These are phyloP conservation scores for Talaromyces sp. DNA, from an alignment of 2,329 filamentous ascomycete species.

Conservation along the genomic window DNA sequence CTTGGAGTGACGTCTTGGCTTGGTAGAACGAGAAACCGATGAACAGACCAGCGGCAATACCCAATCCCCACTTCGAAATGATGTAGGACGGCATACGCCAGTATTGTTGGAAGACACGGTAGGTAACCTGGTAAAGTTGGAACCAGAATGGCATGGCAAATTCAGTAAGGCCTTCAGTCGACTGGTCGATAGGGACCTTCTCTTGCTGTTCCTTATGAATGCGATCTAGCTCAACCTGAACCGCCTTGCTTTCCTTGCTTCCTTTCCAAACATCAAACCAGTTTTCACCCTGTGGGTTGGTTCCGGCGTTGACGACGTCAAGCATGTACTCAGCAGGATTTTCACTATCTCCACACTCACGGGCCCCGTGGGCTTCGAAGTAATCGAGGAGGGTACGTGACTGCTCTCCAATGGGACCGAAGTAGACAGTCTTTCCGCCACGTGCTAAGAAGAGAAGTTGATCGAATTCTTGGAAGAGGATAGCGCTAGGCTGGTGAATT, in stretches of 20 bases:
- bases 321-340: conserved; percentile 79
- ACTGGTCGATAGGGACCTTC: conserved; percentile 24
- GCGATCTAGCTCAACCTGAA: conserved; percentile 60
- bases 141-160: conserved; percentile 72
- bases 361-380: conserved; percentile 65
- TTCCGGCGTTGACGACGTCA: conserved; percentile 51
- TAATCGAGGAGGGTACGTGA: conserved; percentile 60
- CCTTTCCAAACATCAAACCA: conserved; percentile 66
- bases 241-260: conserved; percentile 56
- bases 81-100: conserved; percentile 86
- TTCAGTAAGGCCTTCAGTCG: conserved; percentile 63
- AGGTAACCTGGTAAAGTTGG: conserved; percentile 68
- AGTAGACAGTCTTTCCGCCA: conserved; percentile 66
- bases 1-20: conserved; percentile 71
- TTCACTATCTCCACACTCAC: conserved; percentile 60
- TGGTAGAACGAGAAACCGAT: conserved; percentile 81
- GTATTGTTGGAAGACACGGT: conserved; percentile 83
- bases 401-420: conserved; percentile 62
- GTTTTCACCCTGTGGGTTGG: conserved; percentile 45
- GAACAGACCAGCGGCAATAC: conserved; percentile 65
- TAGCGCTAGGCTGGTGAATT: conserved; percentile 87
- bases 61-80: conserved; percentile 74
- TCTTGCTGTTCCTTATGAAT: conserved; percentile 54
- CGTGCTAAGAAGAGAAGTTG: conserved; percentile 61
- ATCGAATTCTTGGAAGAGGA: conserved; percentile 81